Conservation (phyloP, 83 land plant species). For the Picea engelmannii region DNA sequence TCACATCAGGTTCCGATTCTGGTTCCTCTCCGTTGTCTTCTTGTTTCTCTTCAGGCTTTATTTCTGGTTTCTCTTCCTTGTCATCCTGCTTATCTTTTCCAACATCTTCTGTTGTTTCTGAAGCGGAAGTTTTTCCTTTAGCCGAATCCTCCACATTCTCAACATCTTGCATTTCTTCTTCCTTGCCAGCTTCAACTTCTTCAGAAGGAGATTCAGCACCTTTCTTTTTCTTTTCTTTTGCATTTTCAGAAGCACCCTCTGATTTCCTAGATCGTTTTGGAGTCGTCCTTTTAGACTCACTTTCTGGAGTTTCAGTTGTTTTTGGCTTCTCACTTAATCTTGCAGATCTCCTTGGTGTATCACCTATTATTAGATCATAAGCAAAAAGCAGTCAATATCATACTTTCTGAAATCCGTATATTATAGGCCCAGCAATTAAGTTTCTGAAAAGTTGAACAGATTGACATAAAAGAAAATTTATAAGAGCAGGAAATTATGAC, state of each 20-base stretch:
- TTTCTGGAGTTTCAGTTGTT: slow-evolving; percentile 33
- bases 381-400: background rate
- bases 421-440: background rate
- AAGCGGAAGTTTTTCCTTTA: background rate
- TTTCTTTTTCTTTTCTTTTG: slow-evolving; percentile 30
- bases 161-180: slow-evolving; percentile 25
- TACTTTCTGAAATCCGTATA: background rate
- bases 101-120: slow-evolving; percentile 9
- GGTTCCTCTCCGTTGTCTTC: slow-evolving; percentile 10
- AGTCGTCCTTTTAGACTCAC: slow-evolving; percentile 24
- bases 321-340: slow-evolving; percentile 51
- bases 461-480: background rate
- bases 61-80: background rate
- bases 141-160: slow-evolving; percentile 1
- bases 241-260: slow-evolving; percentile 15
- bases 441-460: background rate
- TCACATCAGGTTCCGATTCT: slow-evolving; percentile 14
- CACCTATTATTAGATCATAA: slow-evolving; percentile 26
- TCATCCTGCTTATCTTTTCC: slow-evolving; percentile 8
- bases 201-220: slow-evolving; percentile 16
- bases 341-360: slow-evolving; percentile 62
- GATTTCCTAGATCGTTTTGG: slow-evolving; percentile 36
- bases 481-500: background rate
- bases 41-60: slow-evolving; percentile 5
- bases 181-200: slow-evolving; percentile 27